phyloP scores from a whole-genome alignment of 257 asterid species.

The Capsicum baccatum region DNA sequence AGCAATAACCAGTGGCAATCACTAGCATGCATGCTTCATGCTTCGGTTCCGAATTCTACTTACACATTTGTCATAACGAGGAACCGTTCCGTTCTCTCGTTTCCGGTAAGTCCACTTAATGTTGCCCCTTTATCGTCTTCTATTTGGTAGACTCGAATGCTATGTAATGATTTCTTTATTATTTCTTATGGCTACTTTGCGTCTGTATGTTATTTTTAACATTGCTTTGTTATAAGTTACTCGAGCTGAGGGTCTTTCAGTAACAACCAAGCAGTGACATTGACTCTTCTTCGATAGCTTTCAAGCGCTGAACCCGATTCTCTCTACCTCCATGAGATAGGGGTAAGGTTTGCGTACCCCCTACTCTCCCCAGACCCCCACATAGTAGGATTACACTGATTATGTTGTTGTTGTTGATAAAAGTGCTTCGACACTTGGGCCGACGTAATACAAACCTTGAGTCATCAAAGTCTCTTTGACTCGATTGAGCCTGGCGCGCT shows the following conservation, averaged over 20 bases:
- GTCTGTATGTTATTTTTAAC: background rate
- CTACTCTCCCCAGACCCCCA: too few species aligned
- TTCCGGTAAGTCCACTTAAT: constrained; percentile 46
- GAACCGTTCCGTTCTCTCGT: constrained; percentile 49
- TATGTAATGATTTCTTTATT: background rate
- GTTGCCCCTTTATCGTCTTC: background rate
- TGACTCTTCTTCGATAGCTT: too few species aligned
- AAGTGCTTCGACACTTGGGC: too few species aligned
- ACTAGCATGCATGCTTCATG: constrained; percentile 69
- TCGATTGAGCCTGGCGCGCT: too few species aligned
- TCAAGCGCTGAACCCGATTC: too few species aligned
- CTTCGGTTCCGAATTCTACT: constrained; percentile 45
- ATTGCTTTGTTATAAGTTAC: background rate
- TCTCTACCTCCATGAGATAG: too few species aligned
- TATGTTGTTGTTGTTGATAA: too few species aligned
- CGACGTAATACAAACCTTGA: too few species aligned
- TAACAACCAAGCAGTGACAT: too few species aligned
- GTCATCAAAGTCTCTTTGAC: too few species aligned
- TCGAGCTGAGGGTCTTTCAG: background rate
- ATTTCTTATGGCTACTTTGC: background rate
- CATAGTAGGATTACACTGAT: too few species aligned
- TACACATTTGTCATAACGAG: constrained; percentile 39
- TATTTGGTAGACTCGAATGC: background rate
- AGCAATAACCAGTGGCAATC: constrained; percentile 73
- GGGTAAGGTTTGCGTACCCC: too few species aligned